Conservation (phyloP, 371 early-diverging fungal species). For the Sporodiniella umbellata region DNA sequence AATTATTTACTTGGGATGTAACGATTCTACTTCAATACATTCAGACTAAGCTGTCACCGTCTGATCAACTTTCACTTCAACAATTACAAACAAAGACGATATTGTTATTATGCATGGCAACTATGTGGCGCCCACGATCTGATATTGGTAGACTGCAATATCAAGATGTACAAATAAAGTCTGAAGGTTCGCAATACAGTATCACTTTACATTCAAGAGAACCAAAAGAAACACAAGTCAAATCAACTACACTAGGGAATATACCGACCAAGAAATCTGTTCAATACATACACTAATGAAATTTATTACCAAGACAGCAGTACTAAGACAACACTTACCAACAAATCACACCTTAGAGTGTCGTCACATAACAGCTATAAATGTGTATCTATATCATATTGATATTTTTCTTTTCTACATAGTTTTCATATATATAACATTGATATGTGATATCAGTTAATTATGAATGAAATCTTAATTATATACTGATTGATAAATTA, state of each 20-base stretch:
- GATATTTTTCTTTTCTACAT: too few species aligned
- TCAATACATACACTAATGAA: not conserved
- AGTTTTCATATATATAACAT: too few species aligned
- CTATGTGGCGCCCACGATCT: slow-evolving; percentile 19
- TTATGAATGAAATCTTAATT: too few species aligned
- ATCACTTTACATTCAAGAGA: not conserved
- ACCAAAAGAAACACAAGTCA: slow-evolving; percentile 3
- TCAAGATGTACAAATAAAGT: not conserved
- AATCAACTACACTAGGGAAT: not conserved
- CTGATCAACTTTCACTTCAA: not conserved
- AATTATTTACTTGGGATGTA: slow-evolving; percentile 4
- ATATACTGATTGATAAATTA: too few species aligned
- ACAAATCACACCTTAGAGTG: not conserved
- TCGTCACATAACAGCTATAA: too few species aligned
- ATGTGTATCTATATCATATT: too few species aligned
- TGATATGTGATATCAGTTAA: too few species aligned
- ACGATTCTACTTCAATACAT: not conserved
- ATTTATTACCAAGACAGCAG: not conserved
- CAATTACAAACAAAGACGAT: slow-evolving; percentile 5
- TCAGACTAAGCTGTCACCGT: not conserved
- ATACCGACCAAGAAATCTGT: not conserved
- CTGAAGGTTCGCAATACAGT: not conserved
- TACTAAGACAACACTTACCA: not conserved
- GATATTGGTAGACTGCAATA: slow-evolving; percentile 10
- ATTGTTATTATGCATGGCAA: slow-evolving; percentile 1